Conservation (phyloP, 2,329 filamentous ascomycete species). For the Pyricularia grisea region DNA sequence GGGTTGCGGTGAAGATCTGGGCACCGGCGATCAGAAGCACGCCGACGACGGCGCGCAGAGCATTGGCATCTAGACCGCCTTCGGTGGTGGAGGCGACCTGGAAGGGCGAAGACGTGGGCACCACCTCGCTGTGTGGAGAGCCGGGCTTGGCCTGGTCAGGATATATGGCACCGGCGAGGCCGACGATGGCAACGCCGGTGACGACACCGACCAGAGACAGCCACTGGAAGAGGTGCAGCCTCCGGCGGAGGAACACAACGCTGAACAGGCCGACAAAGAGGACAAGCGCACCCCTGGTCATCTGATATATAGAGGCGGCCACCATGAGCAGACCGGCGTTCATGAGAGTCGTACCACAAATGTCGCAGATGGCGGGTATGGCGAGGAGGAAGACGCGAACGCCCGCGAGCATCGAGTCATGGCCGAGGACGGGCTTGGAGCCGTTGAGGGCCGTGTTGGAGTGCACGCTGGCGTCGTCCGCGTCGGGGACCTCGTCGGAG, state of each 20-base stretch:
- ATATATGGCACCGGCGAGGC: constrained; percentile 77
- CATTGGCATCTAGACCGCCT: constrained; percentile 29
- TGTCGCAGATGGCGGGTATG: constrained; percentile 85
- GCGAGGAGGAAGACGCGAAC: constrained; percentile 66
- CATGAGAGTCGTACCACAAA: constrained; percentile 92
- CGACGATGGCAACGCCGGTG: constrained; percentile 78
- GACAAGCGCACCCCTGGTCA: constrained; percentile 91
- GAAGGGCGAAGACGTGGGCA: neutral
- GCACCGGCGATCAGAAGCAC: constrained; percentile 86
- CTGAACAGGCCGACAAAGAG: constrained; percentile 95
- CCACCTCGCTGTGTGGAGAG: constrained; percentile 1
- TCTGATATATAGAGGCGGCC: constrained; percentile 93
- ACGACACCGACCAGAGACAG: constrained; percentile 79
- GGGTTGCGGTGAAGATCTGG: constrained; percentile 92
- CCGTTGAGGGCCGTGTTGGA: constrained; percentile 30
- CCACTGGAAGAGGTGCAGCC: constrained; percentile 86
- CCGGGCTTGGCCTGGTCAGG: constrained; percentile 39
- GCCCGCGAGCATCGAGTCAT: constrained; percentile 57
- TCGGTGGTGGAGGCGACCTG: constrained; percentile 21
- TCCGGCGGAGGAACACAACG: constrained; percentile 76
- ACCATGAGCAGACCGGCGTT: constrained; percentile 92
- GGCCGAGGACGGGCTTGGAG: constrained; percentile 24
- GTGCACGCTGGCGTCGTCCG: constrained; percentile 32
- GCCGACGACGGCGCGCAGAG: constrained; percentile 66
- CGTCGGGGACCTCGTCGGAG: constrained; percentile 29